Evolutionary conservation across 2,329 filamentous ascomycete species (phyloP).

Genomic region (Aspergillus pseudotamarii): DNA sequence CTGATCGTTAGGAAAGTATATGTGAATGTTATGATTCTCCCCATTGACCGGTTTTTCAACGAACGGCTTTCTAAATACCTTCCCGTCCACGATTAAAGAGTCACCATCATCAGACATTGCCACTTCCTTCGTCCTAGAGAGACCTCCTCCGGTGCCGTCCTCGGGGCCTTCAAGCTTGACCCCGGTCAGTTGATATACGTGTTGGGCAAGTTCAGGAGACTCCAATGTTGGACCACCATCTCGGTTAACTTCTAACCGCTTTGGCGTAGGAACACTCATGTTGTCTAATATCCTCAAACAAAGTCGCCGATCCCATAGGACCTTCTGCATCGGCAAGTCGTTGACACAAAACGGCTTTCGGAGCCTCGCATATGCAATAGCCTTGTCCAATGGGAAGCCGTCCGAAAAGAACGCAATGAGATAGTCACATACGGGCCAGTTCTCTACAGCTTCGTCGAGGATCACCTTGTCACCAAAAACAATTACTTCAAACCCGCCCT

Average conservation of each 20-base stretch:
- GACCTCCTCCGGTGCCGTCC: slow-evolving; percentile 65
- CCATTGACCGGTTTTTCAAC: slow-evolving; percentile 98
- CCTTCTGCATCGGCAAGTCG: slow-evolving; percentile 94
- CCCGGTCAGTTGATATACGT: slow-evolving; percentile 79
- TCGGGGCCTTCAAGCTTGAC: slow-evolving; percentile 72
- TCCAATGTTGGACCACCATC: slow-evolving; percentile 84
- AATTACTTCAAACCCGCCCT: slow-evolving; percentile 91
- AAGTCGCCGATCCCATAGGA: slow-evolving; percentile 91
- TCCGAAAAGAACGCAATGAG: slow-evolving; percentile 98
- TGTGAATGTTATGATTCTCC: slow-evolving; percentile 98
- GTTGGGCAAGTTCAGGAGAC: slow-evolving; percentile 76
- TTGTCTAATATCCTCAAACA: slow-evolving; percentile 87
- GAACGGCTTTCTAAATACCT: slow-evolving; percentile 83
- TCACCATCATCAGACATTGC: slow-evolving; percentile 90
- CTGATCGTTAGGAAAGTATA: slow-evolving; percentile 79
- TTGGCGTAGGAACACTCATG: slow-evolving; percentile 86
- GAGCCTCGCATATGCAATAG: slow-evolving; percentile 90
- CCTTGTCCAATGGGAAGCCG: slow-evolving; percentile 94
- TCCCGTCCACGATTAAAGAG: slow-evolving; percentile 82
- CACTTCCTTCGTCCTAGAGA: slow-evolving; percentile 65
- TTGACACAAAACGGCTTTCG: slow-evolving; percentile 97
- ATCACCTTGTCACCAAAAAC: slow-evolving; percentile 99
- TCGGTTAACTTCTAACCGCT: slow-evolving; percentile 84
- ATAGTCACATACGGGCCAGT: slow-evolving; percentile 96
- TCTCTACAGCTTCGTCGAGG: slow-evolving; percentile 91